Evolutionary conservation across 176 grass and related monocot species (phyloP).

Genomic region (Chrysopogon serrulatus): DNA sequence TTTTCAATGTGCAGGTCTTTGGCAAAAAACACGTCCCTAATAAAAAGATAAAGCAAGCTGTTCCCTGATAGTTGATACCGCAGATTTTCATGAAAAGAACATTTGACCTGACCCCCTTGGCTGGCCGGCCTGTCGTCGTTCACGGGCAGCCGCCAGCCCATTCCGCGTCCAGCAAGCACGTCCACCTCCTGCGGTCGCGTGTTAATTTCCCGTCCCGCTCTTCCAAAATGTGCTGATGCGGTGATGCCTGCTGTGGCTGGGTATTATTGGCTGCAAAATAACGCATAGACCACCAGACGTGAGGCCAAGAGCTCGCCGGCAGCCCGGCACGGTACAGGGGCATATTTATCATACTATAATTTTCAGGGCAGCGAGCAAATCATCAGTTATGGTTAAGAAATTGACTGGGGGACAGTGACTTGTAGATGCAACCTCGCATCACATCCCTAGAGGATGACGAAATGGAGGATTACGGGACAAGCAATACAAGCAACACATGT

Average conservation of each 20-base stretch:
- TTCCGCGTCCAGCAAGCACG: neutral
- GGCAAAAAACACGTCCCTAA: neutral
- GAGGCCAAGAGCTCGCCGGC: neutral
- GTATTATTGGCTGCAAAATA: neutral
- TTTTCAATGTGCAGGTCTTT: neutral
- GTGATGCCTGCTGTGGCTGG: too few relatives aligned
- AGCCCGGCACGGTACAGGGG: neutral
- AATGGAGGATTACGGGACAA: neutral
- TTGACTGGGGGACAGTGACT: neutral
- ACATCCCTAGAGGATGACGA: neutral
- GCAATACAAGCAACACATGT: neutral
- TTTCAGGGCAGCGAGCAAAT: neutral
- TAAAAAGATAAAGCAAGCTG: neutral
- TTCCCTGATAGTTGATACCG: neutral
- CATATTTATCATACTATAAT: neutral
- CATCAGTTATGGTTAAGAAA: conserved; percentile 2
- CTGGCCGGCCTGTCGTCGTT: neutral
- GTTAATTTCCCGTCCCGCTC: neutral
- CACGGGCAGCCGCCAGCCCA: neutral
- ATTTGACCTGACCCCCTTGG: neutral
- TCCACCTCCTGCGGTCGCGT: neutral
- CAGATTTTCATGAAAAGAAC: neutral
- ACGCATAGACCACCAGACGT: neutral
- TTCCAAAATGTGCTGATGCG: too few relatives aligned
- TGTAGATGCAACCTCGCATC: conserved; percentile 25